phyloP scores from a whole-genome alignment of 2,329 filamentous ascomycete genomes.

The Volutella citrinella region DNA sequence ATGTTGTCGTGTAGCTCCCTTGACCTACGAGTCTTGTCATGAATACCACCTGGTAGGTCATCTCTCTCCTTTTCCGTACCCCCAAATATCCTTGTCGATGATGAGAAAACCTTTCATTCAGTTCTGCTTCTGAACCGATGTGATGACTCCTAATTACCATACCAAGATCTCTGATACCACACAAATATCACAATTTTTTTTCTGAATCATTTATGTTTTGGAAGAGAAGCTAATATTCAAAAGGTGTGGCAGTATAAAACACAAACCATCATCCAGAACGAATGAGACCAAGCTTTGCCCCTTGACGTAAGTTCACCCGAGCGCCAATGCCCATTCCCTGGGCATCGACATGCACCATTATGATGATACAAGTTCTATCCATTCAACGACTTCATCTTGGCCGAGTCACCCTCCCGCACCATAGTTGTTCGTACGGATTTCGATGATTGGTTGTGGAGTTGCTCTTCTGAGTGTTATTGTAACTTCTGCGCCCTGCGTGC shows the following conservation, averaged over 20 bases:
- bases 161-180: constrained; percentile 55
- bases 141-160: constrained; percentile 68
- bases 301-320: no score
- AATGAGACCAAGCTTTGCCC: no score
- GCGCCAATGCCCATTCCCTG: no score
- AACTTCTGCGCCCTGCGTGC: constrained; percentile 53
- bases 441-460: constrained; percentile 78
- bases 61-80: constrained; percentile 1
- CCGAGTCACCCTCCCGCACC: constrained; percentile 75
- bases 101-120: constrained; percentile 64
- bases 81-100: constrained; percentile 41
- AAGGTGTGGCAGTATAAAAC: no score
- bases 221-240: no score
- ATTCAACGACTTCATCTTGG: constrained; percentile 67
- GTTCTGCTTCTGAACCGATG: constrained; percentile 72
- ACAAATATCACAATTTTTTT: constrained; percentile 16
- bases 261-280: no score
- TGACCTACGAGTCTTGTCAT: no score
- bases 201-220: not conserved
- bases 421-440: constrained; percentile 41
- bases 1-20: no score
- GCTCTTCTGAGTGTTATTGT: constrained; percentile 49
- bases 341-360: constrained; percentile 8
- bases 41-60: no score
- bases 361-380: constrained; percentile 63